Conservation (phyloP, 1,284 basidiomycete genomes). For the Pseudozyma tsukubaensis region DNA sequence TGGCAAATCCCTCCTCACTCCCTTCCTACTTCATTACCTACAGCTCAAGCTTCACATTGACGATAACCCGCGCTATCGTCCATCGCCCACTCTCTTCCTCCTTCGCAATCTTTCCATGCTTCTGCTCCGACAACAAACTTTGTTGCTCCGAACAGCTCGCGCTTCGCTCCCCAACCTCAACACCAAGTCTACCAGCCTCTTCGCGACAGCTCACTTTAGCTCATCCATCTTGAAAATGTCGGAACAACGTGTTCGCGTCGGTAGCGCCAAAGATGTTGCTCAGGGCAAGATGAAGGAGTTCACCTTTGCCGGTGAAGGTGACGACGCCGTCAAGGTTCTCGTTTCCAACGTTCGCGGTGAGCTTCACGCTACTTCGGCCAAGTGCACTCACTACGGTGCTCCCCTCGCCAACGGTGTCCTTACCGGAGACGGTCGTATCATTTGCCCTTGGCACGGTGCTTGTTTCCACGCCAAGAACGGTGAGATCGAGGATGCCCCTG, state of each 20-base stretch:
- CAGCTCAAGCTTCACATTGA: not conserved
- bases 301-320: slow-evolving; percentile 78
- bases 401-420: slow-evolving; percentile 84
- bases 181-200: not conserved
- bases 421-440: slow-evolving; percentile 80
- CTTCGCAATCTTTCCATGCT: slow-evolving; percentile 22
- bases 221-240: slow-evolving; percentile 35
- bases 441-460: slow-evolving; percentile 90
- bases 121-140: slow-evolving; percentile 33
- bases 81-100: not conserved
- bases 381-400: slow-evolving; percentile 90
- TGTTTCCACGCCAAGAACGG: slow-evolving; percentile 80
- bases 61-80: slow-evolving; percentile 15
- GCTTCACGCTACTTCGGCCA: slow-evolving; percentile 79
- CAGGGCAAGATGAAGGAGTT: slow-evolving; percentile 75
- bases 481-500: slow-evolving; percentile 85
- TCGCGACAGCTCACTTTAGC: slow-evolving; percentile 11
- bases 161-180: slow-evolving; percentile 3
- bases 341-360: slow-evolving; percentile 80
- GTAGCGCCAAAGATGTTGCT: slow-evolving; percentile 42
- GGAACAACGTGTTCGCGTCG: slow-evolving; percentile 46
- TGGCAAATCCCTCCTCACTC: not conserved
- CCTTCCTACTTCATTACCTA: not conserved
- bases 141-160: slow-evolving; percentile 30
- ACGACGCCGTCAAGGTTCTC: slow-evolving; percentile 72